These are phyloP conservation scores for Lachancea mirantina DNA, from an alignment of 805 yeast species.

Conservation along the genomic window DNA sequence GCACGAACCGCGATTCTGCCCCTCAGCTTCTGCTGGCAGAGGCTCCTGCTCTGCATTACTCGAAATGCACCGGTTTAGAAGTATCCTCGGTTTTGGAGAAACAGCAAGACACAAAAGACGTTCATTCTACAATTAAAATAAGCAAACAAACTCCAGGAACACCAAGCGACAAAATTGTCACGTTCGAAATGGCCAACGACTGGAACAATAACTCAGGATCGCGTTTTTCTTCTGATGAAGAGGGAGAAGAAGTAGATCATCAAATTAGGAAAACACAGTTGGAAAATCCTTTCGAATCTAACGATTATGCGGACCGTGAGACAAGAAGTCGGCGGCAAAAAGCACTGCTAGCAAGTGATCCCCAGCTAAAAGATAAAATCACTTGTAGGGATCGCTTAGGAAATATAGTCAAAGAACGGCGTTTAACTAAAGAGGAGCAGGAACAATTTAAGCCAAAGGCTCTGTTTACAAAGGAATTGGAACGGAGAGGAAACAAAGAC, in stretches of 20 bases:
- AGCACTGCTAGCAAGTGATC: slow-evolving; percentile 15
- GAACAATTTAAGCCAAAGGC: slow-evolving; percentile 26
- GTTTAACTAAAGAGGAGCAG: slow-evolving; percentile 17
- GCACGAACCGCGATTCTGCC: not conserved
- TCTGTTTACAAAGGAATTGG: slow-evolving; percentile 20
- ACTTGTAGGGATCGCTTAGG: slow-evolving; percentile 33
- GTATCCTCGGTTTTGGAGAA: slow-evolving; percentile 3
- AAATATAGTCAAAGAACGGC: slow-evolving; percentile 22
- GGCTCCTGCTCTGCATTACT: slow-evolving; percentile 3
- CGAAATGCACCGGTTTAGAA: not conserved
- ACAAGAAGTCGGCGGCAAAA: slow-evolving; percentile 12
- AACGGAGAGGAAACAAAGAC: slow-evolving; percentile 4
- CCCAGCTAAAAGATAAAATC: slow-evolving; percentile 19
- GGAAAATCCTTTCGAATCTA: slow-evolving; percentile 18
- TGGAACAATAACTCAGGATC: slow-evolving; percentile 29
- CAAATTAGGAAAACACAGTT: slow-evolving; percentile 21
- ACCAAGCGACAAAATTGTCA: slow-evolving; percentile 32
- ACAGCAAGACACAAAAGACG: not conserved
- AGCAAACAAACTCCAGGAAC: slow-evolving; percentile 27
- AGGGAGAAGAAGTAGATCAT: slow-evolving; percentile 12
- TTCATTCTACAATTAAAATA: slow-evolving; percentile 5
- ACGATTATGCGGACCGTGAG: slow-evolving; percentile 9
- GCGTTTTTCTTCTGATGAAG: slow-evolving; percentile 15
- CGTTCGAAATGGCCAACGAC: slow-evolving; percentile 26
- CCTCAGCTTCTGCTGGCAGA: not conserved